Conservation (phyloP, 306 rosid genomes). For the Dicorynia guianensis region DNA sequence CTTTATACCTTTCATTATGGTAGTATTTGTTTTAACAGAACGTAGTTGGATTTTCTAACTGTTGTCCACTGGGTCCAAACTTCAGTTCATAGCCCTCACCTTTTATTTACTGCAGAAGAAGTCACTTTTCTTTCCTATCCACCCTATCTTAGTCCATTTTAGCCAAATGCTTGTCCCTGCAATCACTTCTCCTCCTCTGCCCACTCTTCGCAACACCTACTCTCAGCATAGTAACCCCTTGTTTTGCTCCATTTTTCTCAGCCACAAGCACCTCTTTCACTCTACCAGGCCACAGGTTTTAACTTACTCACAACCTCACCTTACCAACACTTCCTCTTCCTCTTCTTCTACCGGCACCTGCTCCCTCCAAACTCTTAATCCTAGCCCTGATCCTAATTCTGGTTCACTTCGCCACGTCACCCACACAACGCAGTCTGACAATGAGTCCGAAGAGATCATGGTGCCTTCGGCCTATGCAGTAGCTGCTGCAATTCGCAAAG, state of each 20-base stretch:
- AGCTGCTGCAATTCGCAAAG: conserved; percentile 72
- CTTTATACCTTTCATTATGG: too few species aligned
- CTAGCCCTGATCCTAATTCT: conserved; percentile 38
- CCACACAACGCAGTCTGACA: conserved; percentile 41
- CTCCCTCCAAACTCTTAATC: conserved; percentile 56
- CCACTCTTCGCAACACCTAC: conserved; percentile 33
- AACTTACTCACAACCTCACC: conserved; percentile 1
- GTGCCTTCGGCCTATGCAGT: conserved; percentile 80
- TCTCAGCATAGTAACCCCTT: conserved; percentile 30
- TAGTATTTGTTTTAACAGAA: too few species aligned
- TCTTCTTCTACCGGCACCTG: conserved; percentile 34
- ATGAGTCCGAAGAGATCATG: conserved; percentile 36
- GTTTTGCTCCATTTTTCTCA: conserved; percentile 26
- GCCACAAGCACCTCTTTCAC: conserved; percentile 35
- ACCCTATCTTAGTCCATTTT: neutral
- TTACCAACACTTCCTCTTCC: conserved; percentile 33
- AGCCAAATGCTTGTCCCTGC: conserved; percentile 60
- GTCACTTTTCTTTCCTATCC: neutral
- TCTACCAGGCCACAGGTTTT: conserved; percentile 8
- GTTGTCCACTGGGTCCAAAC: too few species aligned
- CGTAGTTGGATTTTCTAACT: too few species aligned
- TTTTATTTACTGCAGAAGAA: neutral
- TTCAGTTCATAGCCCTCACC: too few species aligned
- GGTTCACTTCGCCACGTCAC: conserved; percentile 50
- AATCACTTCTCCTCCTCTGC: conserved; percentile 37